Conservation (phyloP, 495 filamentous ascomycete species). For the Tirmania nivea region DNA sequence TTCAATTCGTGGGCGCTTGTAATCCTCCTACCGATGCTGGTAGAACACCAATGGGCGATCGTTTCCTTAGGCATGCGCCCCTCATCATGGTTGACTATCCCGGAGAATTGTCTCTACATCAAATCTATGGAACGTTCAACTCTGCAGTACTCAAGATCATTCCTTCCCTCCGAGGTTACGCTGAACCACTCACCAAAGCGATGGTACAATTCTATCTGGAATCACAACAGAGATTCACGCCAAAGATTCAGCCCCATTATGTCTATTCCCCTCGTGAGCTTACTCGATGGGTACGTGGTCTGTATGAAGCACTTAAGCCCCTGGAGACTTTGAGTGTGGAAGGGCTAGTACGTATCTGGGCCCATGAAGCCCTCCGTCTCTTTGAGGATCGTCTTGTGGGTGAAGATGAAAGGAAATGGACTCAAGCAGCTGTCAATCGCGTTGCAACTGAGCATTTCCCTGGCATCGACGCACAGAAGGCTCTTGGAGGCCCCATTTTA, state of each 20-base stretch:
- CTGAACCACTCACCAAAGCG: slow-evolving; percentile 81
- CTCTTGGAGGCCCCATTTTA: slow-evolving; percentile 80
- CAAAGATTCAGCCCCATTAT: slow-evolving; percentile 93
- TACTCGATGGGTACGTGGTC: slow-evolving; percentile 85
- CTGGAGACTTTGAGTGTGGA: slow-evolving; percentile 72
- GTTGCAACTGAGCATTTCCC: slow-evolving; percentile 87
- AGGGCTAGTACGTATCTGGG: slow-evolving; percentile 91
- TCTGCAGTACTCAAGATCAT: slow-evolving; percentile 90
- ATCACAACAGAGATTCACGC: slow-evolving; percentile 80
- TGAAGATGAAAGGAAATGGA: slow-evolving; percentile 93
- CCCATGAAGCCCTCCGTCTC: slow-evolving; percentile 81
- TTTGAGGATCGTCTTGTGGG: slow-evolving; percentile 91
- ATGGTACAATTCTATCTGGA: slow-evolving; percentile 96
- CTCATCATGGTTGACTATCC: slow-evolving; percentile 99
- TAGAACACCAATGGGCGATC: slow-evolving; percentile 74
- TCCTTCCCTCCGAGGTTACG: slow-evolving; percentile 80
- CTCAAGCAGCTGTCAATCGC: slow-evolving; percentile 55
- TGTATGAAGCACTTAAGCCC: slow-evolving; percentile 90
- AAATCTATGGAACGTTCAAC: slow-evolving; percentile 99
- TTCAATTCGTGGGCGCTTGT: slow-evolving; percentile 97
- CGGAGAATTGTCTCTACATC: slow-evolving; percentile 73
- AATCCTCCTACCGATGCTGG: slow-evolving; percentile 98
- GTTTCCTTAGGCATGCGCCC: slow-evolving; percentile 87
- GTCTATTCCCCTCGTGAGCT: slow-evolving; percentile 97
- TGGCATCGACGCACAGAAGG: slow-evolving; percentile 65